Evolutionary conservation across 75 land plant species (phyloP), one percentile per base, ranked within the genome.

Genomic region (Sequoia sempervirens): DNA sequence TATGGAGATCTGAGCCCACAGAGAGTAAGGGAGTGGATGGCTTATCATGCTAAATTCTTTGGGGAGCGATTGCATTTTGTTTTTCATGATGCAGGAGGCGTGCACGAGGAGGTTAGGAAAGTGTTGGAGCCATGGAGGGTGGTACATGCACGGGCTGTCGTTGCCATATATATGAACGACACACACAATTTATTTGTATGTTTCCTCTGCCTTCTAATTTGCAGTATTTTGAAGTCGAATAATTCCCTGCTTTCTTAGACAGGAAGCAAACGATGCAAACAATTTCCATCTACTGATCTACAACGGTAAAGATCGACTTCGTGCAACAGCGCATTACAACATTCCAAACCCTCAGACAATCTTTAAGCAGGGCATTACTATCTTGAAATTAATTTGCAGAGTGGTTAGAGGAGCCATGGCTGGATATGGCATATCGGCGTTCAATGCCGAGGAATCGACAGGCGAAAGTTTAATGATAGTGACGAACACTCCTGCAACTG

Each of bases 401-500:
- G n/a, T 26, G 2, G n/a, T 61, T 61, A 61, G n/a, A 30, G 32
- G 36, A 70, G 36, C 73, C 73, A 70, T 70, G 73, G 12, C 73
- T 12, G 73, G 36, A 70, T 70, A 30, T 30, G 73, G 36, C 34
- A 70, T 4, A 13, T 32, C 73, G 14, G n/a, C 3, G 32, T 70
- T 70, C 36, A 68, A 30, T 68, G 32, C 32, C 28, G 9, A 30
- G 72, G 72, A 30, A n/a, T n/a, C 32, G 13, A 10, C 34, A 68
- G 72, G n/a, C 72, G 10, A 30, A 23, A 68, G 1, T n/a, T 10
- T 68, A 10, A 91, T 95, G 95, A 88, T 47, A 36, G 99, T 95
- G 40, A 85, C 83, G 28, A 92, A 80, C 87, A 95, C 97, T 69
- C 97, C 95, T n/a, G 69, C 86, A 15, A 53, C 79, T 73, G 92